Evolutionary conservation across 148 eudicot species (phyloP).

Genomic region (Cornus controversa): DNA sequence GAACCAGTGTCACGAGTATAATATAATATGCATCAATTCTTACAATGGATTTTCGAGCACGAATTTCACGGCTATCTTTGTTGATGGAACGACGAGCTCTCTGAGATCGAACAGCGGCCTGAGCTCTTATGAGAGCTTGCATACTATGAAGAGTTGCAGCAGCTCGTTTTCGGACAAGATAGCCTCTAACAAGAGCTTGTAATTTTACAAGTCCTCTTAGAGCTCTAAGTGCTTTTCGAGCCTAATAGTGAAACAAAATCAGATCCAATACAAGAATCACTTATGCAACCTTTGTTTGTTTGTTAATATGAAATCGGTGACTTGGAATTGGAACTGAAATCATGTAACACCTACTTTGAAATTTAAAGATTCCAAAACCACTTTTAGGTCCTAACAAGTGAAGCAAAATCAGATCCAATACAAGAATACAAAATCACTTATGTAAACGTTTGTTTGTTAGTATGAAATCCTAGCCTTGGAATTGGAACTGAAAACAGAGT

Average conservation of each 20-base stretch:
- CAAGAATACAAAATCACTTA: constrained; percentile 11
- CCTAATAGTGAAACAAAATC: constrained; percentile 37
- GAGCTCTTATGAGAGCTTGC: constrained; percentile 90
- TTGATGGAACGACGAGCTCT: constrained; percentile 44
- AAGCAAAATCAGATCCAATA: constrained; percentile 7
- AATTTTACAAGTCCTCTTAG: constrained; percentile 82
- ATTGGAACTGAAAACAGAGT: not conserved
- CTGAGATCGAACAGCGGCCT: constrained; percentile 60
- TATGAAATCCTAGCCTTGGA: too few relatives aligned
- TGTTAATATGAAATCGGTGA: too few relatives aligned
- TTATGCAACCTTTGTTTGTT: not conserved
- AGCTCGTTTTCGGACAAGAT: constrained; percentile 76
- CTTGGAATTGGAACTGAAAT: not conserved
- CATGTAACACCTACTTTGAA: too few relatives aligned
- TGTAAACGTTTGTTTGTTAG: not conserved
- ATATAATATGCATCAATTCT: constrained; percentile 3
- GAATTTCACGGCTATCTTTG: constrained; percentile 18
- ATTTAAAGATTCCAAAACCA: too few relatives aligned
- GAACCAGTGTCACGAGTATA: not conserved
- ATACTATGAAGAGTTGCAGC: constrained; percentile 80
- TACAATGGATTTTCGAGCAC: constrained; percentile 55
- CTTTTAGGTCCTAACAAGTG: too few relatives aligned
- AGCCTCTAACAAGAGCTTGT: constrained; percentile 91
- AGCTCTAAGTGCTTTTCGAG: constrained; percentile 82
- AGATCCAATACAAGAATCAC: constrained; percentile 10